A percentile compares a stretch with the other conserved stretches of the same genome.
Evolutionary conservation across 257 asterid genomes (phyloP).

Genomic region (Jasminum sambac): DNA sequence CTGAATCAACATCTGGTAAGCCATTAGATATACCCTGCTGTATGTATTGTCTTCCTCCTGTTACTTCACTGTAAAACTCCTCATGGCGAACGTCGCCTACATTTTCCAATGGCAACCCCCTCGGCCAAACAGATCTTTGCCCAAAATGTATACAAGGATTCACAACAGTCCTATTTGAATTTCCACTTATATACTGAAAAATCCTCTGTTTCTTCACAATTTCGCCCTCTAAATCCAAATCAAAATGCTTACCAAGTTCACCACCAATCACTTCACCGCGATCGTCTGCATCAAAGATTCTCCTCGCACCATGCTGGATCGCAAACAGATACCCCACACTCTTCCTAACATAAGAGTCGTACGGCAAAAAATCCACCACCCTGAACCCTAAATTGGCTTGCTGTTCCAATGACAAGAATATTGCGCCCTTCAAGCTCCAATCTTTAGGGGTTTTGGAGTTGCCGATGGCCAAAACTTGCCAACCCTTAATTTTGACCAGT

Average conservation of each 20-base stretch:
- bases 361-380: constrained; percentile 67
- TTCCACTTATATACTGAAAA: constrained; percentile 56
- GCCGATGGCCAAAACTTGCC: constrained; percentile 75
- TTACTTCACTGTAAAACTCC: constrained; percentile 60
- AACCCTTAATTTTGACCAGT: constrained; percentile 52
- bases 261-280: constrained; percentile 61
- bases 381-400: constrained; percentile 68
- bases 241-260: constrained; percentile 69
- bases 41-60: constrained; percentile 64
- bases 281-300: constrained; percentile 64
- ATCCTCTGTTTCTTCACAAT: constrained; percentile 57
- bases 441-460: constrained; percentile 63
- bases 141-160: constrained; percentile 78
- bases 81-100: constrained; percentile 70
- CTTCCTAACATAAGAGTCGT: constrained; percentile 69
- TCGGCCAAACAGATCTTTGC: constrained; percentile 77
- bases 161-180: constrained; percentile 60
- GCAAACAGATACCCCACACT: constrained; percentile 73
- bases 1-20: constrained; percentile 69
- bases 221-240: constrained; percentile 60
- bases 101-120: constrained; percentile 76
- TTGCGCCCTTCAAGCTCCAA: constrained; percentile 65
- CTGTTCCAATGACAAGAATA: constrained; percentile 56
- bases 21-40: constrained; percentile 80
- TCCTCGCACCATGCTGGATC: constrained; percentile 72